Conservation (phyloP, 768 basidiomycete genomes). For the Rickenella mellea region DNA sequence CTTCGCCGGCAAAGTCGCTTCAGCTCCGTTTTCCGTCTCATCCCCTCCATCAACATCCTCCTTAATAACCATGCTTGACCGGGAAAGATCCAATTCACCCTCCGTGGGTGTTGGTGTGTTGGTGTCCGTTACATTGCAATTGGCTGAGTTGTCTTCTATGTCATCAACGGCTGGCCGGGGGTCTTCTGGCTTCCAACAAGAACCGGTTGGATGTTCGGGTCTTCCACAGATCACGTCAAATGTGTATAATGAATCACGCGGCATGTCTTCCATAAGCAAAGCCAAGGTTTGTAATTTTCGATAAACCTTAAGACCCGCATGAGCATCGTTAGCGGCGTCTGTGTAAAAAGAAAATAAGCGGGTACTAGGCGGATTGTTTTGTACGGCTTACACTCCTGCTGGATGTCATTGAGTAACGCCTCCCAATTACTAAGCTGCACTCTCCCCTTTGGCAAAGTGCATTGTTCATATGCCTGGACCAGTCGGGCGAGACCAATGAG, state of each 20-base stretch:
- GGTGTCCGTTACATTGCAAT: no score
- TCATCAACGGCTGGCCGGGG: no score
- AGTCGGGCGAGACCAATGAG: slow-evolving; percentile 59
- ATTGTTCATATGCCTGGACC: slow-evolving; percentile 48
- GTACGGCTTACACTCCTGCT: slow-evolving; percentile 48
- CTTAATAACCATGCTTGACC: no score
- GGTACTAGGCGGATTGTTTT: slow-evolving; percentile 3
- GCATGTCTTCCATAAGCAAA: slow-evolving; percentile 23
- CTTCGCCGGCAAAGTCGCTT: no score
- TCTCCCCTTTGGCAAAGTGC: slow-evolving; percentile 46
- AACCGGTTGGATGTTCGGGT: slow-evolving; percentile 34
- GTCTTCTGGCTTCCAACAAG: no score
- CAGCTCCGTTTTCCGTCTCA: no score
- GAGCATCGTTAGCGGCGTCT: slow-evolving; percentile 72
- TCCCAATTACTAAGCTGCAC: slow-evolving; percentile 70
- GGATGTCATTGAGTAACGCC: slow-evolving; percentile 26
- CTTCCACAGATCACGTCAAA: slow-evolving; percentile 44
- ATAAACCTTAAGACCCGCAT: slow-evolving; percentile 51
- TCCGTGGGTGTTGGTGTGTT: no score
- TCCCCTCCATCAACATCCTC: no score
- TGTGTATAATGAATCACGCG: slow-evolving; percentile 35
- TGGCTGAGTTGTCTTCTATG: no score
- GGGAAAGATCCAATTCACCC: no score
- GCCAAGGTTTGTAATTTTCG: slow-evolving; percentile 35
- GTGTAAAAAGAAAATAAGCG: slow-evolving; percentile 8